phyloP scores from a whole-genome alignment of 345 rosid species.

The Lagerstroemia speciosa region DNA sequence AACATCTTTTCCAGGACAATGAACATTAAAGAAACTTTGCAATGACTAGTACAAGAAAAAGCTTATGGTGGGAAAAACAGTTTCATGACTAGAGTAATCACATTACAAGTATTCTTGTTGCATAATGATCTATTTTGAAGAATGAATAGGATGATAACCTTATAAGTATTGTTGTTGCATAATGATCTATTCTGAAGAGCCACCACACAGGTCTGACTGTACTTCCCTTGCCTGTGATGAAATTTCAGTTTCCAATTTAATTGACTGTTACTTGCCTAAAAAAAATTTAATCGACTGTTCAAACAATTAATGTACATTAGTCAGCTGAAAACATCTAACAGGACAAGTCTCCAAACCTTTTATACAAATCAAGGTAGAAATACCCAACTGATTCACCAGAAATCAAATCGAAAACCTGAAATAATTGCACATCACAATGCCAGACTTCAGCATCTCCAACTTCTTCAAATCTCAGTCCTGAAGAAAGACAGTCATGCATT shows the following conservation, averaged over 20 bases:
- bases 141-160: slow-evolving; percentile 33
- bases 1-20: neutral
- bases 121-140: slow-evolving; percentile 74
- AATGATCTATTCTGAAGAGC: slow-evolving; percentile 81
- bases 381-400: slow-evolving; percentile 78
- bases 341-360: slow-evolving; percentile 38
- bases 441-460: slow-evolving; percentile 56
- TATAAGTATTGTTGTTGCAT: slow-evolving; percentile 42
- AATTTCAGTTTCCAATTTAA: slow-evolving; percentile 12
- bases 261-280: no score
- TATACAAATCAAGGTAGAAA: slow-evolving; percentile 80
- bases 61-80: neutral
- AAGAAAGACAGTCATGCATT: slow-evolving; percentile 8
- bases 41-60: neutral
- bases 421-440: slow-evolving; percentile 60
- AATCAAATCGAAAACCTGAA: slow-evolving; percentile 68
- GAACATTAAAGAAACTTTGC: neutral
- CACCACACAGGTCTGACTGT: slow-evolving; percentile 66
- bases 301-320: slow-evolving; percentile 4
- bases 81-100: neutral
- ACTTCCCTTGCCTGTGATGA: slow-evolving; percentile 76
- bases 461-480: slow-evolving; percentile 82
- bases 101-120: slow-evolving; percentile 54
- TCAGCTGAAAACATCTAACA: slow-evolving; percentile 2
- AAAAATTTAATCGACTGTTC: slow-evolving; percentile 10